These are phyloP conservation scores for Phytophthora pseudosyringae DNA, from an alignment of 352 stramenopile genomes.

Conservation along the genomic window DNA sequence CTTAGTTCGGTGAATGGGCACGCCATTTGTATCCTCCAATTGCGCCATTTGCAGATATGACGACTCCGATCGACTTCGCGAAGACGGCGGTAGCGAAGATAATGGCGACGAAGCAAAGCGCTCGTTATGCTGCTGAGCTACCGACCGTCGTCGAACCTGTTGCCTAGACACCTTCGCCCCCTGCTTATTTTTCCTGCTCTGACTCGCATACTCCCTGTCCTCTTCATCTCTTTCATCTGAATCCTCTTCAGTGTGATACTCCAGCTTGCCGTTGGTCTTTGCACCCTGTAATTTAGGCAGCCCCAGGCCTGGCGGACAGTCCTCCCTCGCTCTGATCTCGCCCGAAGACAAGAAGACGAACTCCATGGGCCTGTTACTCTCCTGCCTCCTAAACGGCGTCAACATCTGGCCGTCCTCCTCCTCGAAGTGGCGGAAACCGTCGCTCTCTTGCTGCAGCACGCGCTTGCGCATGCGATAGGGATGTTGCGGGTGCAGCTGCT, in stretches of 20 bases:
- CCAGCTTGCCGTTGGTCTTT: conserved; percentile 6
- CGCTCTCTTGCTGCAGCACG: conserved; percentile 25
- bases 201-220: neutral
- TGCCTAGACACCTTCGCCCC: conserved; percentile 3
- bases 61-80: neutral
- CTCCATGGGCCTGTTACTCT: conserved; percentile 50
- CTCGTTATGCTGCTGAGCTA: neutral
- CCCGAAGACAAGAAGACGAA: conserved; percentile 67
- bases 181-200: neutral
- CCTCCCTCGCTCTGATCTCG: conserved; percentile 64
- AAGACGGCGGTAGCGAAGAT: neutral
- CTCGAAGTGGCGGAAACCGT: conserved; percentile 3
- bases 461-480: conserved; percentile 48
- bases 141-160: conserved; percentile 3
- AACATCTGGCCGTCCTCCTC: neutral
- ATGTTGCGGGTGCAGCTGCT: conserved; percentile 46
- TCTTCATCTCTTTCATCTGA: conserved; percentile 14
- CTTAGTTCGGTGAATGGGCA: conserved; percentile 22
- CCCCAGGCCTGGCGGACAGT: conserved; percentile 55
- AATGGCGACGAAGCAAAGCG: neutral
- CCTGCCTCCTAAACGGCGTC: neutral
- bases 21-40: conserved; percentile 11
- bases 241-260: conserved; percentile 5
- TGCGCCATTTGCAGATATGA: conserved; percentile 15
- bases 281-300: conserved; percentile 32